phyloP scores from a whole-genome alignment of 106 monocot genomes.

The Dendrobium catenatum region DNA sequence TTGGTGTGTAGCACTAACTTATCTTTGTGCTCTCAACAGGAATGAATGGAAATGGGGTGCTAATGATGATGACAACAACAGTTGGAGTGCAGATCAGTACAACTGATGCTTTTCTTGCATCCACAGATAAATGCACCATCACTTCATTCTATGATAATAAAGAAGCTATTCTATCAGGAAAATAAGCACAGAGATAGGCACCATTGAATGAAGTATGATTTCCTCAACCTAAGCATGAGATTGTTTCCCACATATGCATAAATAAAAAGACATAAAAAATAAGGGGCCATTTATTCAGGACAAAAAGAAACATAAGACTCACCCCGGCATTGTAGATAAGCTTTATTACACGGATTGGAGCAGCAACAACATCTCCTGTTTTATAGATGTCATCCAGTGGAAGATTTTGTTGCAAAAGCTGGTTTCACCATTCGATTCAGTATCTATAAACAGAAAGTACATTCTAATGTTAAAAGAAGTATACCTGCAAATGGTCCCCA shows the following conservation, averaged over 20 bases:
- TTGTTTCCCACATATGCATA: neutral
- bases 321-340: conserved; percentile 96
- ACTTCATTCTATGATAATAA: too few species aligned
- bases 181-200: too few species aligned
- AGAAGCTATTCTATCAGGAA: too few species aligned
- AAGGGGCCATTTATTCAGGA: neutral
- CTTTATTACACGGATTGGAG: conserved; percentile 86
- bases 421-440: conserved; percentile 10
- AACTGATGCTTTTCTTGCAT: too few species aligned
- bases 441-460: neutral
- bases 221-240: too few species aligned
- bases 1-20: too few species aligned
- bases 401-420: conserved; percentile 87
- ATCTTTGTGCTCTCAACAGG: too few species aligned
- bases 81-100: too few species aligned
- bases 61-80: too few species aligned
- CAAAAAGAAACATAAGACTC: conserved; percentile 14
- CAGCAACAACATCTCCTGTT: conserved; percentile 68
- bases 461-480: neutral
- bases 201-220: too few species aligned
- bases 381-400: conserved; percentile 79
- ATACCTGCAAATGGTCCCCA: conserved; percentile 82
- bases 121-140: too few species aligned
- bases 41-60: too few species aligned
- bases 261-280: neutral